These are phyloP conservation scores for Vitis hybrid DNA, from an alignment of 177 flowering plant genomes.

Conservation along the genomic window DNA sequence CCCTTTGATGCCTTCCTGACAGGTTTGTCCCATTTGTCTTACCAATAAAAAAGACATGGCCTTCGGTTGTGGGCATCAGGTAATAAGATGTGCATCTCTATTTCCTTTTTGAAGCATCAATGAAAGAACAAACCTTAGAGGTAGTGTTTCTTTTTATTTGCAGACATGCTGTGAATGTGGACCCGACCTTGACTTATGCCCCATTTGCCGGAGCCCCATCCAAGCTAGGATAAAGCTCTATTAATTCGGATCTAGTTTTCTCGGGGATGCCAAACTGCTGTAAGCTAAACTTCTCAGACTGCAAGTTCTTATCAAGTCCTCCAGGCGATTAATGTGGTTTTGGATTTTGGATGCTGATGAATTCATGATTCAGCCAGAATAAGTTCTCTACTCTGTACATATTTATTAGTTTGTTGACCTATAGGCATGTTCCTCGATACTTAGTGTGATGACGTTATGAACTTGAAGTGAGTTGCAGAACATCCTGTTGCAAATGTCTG, in stretches of 20 bases:
- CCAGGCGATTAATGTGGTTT: background rate
- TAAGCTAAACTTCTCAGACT: background rate
- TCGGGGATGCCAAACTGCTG: background rate
- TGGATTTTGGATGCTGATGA: background rate
- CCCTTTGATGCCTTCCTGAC: conserved; percentile 7
- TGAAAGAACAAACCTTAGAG: background rate
- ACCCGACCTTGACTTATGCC: conserved; percentile 62
- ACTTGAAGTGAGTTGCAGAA: too few relatives aligned
- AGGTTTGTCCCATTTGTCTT: conserved; percentile 85
- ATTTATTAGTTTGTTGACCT: too few relatives aligned
- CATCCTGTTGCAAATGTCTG: too few relatives aligned
- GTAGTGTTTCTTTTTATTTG: conserved; percentile 4
- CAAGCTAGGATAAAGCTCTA: conserved; percentile 79
- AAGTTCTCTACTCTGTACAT: too few relatives aligned
- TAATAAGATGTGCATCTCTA: conserved; percentile 16
- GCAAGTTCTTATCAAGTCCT: background rate
- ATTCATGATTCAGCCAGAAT: background rate
- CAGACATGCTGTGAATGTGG: conserved; percentile 88
- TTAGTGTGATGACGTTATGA: too few relatives aligned
- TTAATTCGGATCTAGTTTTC: conserved; percentile 17
- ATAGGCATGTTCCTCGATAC: too few relatives aligned
- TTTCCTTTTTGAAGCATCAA: background rate
- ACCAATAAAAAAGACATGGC: conserved; percentile 75
- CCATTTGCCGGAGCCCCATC: conserved; percentile 76
- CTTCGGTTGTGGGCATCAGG: conserved; percentile 97